These are phyloP conservation scores for Phellopilus nigrolimitatus DNA, from an alignment of 1,284 basidiomycete genomes.

Conservation along the genomic window DNA sequence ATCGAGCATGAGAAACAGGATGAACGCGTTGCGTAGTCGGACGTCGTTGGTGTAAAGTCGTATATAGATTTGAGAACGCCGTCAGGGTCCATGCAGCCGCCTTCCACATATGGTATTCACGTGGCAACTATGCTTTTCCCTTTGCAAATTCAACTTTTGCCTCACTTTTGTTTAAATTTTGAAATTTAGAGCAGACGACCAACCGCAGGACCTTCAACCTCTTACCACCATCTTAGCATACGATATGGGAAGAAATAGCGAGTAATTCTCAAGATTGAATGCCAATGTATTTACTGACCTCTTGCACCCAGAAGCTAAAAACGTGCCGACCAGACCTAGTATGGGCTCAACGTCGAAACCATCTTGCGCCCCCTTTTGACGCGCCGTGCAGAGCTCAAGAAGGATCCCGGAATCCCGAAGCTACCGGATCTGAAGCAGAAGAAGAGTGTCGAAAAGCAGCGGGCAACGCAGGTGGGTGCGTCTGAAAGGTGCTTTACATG, in stretches of 20 bases:
- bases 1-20: not conserved
- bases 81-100: constrained; percentile 7
- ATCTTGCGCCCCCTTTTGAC: not conserved
- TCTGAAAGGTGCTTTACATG: constrained; percentile 16
- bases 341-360: constrained; percentile 19
- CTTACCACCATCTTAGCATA: no score
- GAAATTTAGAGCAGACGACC: not conserved
- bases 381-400: constrained; percentile 60
- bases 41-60: not conserved
- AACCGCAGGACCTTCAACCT: not conserved
- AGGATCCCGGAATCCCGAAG: constrained; percentile 78
- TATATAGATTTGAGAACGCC: not conserved
- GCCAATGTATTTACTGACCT: constrained; percentile 7
- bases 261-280: constrained; percentile 23
- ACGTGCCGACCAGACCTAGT: constrained; percentile 55
- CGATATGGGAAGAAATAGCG: constrained; percentile 56
- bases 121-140: no score
- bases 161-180: not conserved
- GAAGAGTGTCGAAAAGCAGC: constrained; percentile 32
- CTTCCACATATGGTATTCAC: not conserved
- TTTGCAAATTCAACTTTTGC: no score
- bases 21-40: not conserved
- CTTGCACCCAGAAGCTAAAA: constrained; percentile 43
- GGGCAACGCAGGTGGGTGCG: constrained; percentile 40
- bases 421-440: constrained; percentile 57